Conservation (phyloP, 148 eudicot genomes). For the Heliosperma pusillum region DNA sequence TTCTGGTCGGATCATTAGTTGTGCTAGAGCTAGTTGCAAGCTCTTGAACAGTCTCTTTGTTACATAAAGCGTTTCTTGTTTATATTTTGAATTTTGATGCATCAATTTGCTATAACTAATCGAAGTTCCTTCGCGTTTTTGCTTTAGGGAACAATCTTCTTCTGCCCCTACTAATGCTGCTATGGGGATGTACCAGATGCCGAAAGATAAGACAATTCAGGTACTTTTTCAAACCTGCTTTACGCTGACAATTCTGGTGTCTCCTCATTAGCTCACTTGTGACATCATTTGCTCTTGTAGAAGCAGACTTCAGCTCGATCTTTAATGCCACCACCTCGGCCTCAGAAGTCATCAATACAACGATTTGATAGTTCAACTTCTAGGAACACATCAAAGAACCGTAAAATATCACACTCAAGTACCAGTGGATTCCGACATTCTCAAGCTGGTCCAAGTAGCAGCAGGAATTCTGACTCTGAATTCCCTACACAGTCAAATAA, state of each 20-base stretch:
- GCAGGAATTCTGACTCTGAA: not conserved
- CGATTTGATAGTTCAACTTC: constrained; percentile 43
- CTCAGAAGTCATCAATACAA: constrained; percentile 40
- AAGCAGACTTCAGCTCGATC: constrained; percentile 70
- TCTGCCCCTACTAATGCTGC: constrained; percentile 85
- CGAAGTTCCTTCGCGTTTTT: not conserved
- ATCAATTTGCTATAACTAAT: not conserved
- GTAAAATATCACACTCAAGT: constrained; percentile 21
- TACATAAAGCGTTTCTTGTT: not conserved
- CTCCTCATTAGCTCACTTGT: not conserved
- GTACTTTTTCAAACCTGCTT: constrained; percentile 30
- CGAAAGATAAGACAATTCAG: constrained; percentile 87
- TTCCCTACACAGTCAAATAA: not conserved
- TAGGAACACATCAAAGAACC: constrained; percentile 42
- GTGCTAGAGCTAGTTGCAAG: not conserved
- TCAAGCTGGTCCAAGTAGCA: constrained; percentile 6
- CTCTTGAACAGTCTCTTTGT: not conserved
- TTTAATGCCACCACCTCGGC: constrained; percentile 87
- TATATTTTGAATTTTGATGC: not conserved
- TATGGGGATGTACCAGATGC: constrained; percentile 50
- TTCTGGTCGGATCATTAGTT: not conserved
- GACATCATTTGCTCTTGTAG: constrained; percentile 32
- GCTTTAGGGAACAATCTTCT: constrained; percentile 85
- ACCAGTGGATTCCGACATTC: not conserved
- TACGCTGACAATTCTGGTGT: not conserved